Base-by-base conservation (phyloP, 2,329 filamentous ascomycete species). In the Exophiala xenobiotica region DNA sequence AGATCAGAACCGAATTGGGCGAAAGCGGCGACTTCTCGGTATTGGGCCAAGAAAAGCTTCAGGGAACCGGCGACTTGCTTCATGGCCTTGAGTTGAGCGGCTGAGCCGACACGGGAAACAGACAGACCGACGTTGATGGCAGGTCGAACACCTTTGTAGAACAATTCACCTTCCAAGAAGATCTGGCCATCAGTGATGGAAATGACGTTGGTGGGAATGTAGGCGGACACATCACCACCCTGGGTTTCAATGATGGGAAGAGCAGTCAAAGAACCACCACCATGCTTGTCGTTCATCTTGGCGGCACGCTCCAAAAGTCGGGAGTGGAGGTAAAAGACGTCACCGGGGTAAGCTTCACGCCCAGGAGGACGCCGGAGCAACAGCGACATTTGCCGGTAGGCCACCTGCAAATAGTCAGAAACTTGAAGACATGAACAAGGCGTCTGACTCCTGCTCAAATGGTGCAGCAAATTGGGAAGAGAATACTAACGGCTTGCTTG, bases 91-190 rank as follows among this genome's bases (percentile, higher is more conserved):
- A 97, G 85, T 85, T 99, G 93, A 73, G 93, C 93, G 74, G 93
- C 90, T 71, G 93, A 99, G 75, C 93, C 93, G 86, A 99, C 93
- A 89, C 93, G 93, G 66, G 93, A 99, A 68, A 99, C 93, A 69
- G 93, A 99, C 67, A 99, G 89, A 93, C 93, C 93, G 88, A 99
- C 93, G 85, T 99, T 99, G 78, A 99, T 99, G 80, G 93, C 93
- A 68, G 93, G 93, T 72, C 93, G 92, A 78, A 99, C 80, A 95
- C 93, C 93, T 89, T 99, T 99, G 90, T 96, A 97, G 88, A 97
- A 99, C 63, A 97, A 83, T 78, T 99, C 93, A 65, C 92, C 78
- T 80, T 99, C 93, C 81, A 99, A 83, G 89, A 99, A 99, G 78
- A 99, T 97, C 81, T 99, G 93, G 61, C 93, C 93, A 70, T 97